Evolutionary conservation across 805 yeast genomes (phyloP).

Genomic region (Candida hungchunana): DNA sequence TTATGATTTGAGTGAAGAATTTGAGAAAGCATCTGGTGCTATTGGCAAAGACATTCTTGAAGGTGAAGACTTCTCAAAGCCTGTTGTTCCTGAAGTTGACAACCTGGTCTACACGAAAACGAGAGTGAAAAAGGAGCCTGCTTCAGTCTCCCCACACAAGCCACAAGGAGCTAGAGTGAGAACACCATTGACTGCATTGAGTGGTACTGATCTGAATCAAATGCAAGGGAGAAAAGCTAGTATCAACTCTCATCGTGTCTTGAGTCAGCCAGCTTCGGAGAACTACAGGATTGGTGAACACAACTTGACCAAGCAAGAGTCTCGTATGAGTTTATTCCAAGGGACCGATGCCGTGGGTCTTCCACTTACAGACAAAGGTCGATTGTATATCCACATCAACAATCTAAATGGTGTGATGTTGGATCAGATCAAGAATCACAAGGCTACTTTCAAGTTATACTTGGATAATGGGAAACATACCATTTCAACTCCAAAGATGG

Average conservation of each 20-base stretch:
- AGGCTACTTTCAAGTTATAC: slow-evolving; percentile 42
- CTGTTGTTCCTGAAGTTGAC: slow-evolving; percentile 14
- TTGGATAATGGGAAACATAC: slow-evolving; percentile 80
- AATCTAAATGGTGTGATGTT: slow-evolving; percentile 42
- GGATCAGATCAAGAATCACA: slow-evolving; percentile 40
- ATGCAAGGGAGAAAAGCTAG: slow-evolving; percentile 4
- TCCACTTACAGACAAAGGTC: slow-evolving; percentile 35
- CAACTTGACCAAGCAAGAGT: slow-evolving; percentile 13
- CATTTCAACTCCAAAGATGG: slow-evolving; percentile 54
- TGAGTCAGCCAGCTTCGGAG: slow-evolving; percentile 15
- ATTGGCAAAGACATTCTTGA: slow-evolving; percentile 5
- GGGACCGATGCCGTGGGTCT: not conserved
- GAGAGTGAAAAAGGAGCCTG: slow-evolving; percentile 5
- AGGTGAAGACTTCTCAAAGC: slow-evolving; percentile 9
- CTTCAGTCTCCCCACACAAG: not conserved
- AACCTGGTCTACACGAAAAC: slow-evolving; percentile 12
- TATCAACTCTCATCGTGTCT: slow-evolving; percentile 9
- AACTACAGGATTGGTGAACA: slow-evolving; percentile 5
- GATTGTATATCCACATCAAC: slow-evolving; percentile 41
- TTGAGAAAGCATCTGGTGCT: slow-evolving; percentile 16
- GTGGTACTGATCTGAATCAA: slow-evolving; percentile 16
- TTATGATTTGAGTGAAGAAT: slow-evolving; percentile 19
- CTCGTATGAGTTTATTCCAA: slow-evolving; percentile 7
- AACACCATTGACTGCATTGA: slow-evolving; percentile 23
- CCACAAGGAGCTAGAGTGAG: slow-evolving; percentile 12